Conservation (phyloP, 2,329 filamentous ascomycete species). For the Neofusicoccum umdonicola region DNA sequence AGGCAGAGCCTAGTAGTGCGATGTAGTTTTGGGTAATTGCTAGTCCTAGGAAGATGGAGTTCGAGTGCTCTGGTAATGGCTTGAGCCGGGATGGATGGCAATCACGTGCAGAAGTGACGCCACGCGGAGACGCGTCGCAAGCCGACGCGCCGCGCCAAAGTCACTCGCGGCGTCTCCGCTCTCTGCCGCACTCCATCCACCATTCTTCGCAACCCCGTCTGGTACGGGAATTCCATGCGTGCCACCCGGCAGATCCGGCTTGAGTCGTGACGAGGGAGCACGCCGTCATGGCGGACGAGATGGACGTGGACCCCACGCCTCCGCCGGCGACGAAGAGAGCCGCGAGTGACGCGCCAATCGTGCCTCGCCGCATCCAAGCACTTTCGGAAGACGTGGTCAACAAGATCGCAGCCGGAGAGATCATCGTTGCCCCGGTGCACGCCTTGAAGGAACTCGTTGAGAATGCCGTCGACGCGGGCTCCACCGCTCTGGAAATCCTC, state of each 20-base stretch:
- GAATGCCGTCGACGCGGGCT: constrained; percentile 95
- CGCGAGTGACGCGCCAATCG: constrained; percentile 27
- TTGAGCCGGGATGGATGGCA: not conserved
- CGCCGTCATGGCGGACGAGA: constrained; percentile 29
- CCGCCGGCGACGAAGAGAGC: constrained; percentile 38
- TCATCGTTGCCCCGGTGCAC: constrained; percentile 95
- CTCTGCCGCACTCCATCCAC: not conserved
- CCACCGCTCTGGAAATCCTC: constrained; percentile 83
- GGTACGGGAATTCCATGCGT: not conserved
- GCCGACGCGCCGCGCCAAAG: not conserved
- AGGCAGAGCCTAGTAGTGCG: no score
- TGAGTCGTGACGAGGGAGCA: not conserved
- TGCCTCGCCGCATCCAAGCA: constrained; percentile 60
- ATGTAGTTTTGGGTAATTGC: no score
- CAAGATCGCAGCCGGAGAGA: constrained; percentile 97
- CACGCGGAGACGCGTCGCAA: not conserved
- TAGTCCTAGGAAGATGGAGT: no score
- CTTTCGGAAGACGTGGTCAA: constrained; percentile 92
- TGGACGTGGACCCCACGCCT: constrained; percentile 28
- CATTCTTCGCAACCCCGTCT: not conserved
- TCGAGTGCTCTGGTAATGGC: no score
- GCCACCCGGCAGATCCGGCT: not conserved
- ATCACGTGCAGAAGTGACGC: constrained; percentile 3
- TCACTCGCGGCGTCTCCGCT: not conserved
- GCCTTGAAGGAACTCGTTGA: constrained; percentile 96